These are phyloP conservation scores for Azolla pinnata DNA, from an alignment of 75 land plant species.

Conservation along the genomic window DNA sequence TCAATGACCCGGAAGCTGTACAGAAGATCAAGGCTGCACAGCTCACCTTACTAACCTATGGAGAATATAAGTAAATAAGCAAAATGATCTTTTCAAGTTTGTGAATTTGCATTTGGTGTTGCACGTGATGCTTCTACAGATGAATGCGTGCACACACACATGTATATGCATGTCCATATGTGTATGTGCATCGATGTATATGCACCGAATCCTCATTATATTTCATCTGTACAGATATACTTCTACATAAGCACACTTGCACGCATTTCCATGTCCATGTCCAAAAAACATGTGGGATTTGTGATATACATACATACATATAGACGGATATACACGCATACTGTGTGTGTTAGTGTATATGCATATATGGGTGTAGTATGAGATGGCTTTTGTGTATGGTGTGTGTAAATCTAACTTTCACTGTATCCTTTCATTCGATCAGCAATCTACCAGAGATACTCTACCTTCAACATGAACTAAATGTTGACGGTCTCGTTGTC, in stretches of 20 bases:
- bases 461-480: constrained; percentile 60
- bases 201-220: neutral
- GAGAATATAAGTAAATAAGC: constrained; percentile 63
- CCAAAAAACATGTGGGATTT: too few species aligned
- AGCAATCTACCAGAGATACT: constrained; percentile 77
- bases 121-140: neutral
- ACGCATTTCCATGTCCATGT: too few species aligned
- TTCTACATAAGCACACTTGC: too few species aligned
- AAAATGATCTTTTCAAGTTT: neutral
- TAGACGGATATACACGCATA: too few species aligned
- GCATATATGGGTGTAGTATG: neutral
- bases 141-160: too few species aligned
- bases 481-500: constrained; percentile 78
- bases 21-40: constrained; percentile 42
- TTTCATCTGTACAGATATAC: neutral
- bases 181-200: neutral
- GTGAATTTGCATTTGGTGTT: neutral
- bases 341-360: neutral
- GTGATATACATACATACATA: too few species aligned
- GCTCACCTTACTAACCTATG: constrained; percentile 64
- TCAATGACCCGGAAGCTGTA: constrained; percentile 42
- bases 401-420: neutral
- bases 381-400: neutral
- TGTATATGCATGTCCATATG: neutral
- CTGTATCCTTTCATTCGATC: constrained; percentile 2